A percentile compares a stretch with the other conserved stretches of the same genome.
Evolutionary conservation across 2,329 filamentous ascomycete genomes (phyloP).

Genomic region (Fusarium nisikadoi): DNA sequence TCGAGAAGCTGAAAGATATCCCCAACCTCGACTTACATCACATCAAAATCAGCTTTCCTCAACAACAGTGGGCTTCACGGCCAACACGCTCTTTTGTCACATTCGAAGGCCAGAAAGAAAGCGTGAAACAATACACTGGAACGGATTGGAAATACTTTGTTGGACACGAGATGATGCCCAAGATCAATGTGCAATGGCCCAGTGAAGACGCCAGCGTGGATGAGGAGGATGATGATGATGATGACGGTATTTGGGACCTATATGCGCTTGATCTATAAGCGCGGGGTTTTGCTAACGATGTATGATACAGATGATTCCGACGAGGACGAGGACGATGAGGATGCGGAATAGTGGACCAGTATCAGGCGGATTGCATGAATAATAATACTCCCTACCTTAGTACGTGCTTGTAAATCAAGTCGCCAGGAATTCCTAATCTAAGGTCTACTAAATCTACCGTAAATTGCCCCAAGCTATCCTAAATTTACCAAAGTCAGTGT

Average conservation of each 20-base stretch:
- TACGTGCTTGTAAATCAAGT: too few relatives aligned
- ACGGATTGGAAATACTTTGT: slow-evolving; percentile 51
- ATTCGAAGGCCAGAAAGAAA: slow-evolving; percentile 15
- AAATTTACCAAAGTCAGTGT: background rate
- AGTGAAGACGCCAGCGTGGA: slow-evolving; percentile 25
- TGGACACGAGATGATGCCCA: slow-evolving; percentile 41
- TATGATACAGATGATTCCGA: slow-evolving; percentile 19
- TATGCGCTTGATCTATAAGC: slow-evolving; percentile 42
- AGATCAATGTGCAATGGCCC: slow-evolving; percentile 24
- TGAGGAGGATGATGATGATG: slow-evolving; percentile 35
- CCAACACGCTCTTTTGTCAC: slow-evolving; percentile 9
- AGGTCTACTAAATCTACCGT: background rate
- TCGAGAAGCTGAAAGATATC: slow-evolving; percentile 48
- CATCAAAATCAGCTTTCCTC: slow-evolving; percentile 47
- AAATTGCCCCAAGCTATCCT: background rate
- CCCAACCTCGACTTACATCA: slow-evolving; percentile 48
- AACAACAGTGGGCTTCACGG: slow-evolving; percentile 40
- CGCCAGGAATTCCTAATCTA: background rate
- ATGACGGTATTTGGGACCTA: slow-evolving; percentile 46
- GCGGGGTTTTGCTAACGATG: slow-evolving; percentile 28
- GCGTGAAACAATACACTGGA: slow-evolving; percentile 46
- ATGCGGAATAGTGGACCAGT: background rate
- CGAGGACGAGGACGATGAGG: background rate
- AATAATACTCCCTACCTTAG: too few relatives aligned
- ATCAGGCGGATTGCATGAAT: background rate